A percentile compares a stretch with the other conserved stretches of the same genome.
Conservation (phyloP, 495 filamentous ascomycete genomes). For the Saxispiralis lemnorum region DNA sequence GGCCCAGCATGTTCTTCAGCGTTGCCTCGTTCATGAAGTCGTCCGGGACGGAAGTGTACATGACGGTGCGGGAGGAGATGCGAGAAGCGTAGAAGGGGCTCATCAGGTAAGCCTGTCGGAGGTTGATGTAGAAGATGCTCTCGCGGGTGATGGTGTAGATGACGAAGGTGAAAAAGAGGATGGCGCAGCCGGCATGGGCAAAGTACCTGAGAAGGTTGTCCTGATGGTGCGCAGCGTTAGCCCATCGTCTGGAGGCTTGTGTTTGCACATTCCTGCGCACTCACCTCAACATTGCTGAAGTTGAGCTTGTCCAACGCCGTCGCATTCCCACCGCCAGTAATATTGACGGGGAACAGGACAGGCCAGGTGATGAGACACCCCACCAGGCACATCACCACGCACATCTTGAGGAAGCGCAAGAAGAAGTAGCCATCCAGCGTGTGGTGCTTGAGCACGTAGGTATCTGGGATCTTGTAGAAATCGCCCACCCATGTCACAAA, state of each 20-base stretch:
- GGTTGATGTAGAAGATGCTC: conserved; percentile 83
- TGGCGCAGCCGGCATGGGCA: conserved; percentile 55
- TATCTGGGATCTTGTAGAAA: conserved; percentile 67
- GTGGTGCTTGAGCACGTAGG: conserved; percentile 72
- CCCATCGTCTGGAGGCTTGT: no score
- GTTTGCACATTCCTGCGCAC: neutral
- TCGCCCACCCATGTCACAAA: conserved; percentile 55
- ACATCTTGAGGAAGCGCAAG: conserved; percentile 27
- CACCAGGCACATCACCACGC: conserved; percentile 23
- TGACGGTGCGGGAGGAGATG: conserved; percentile 82
- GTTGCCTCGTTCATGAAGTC: conserved; percentile 55
- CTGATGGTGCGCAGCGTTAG: neutral
- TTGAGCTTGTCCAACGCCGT: conserved; percentile 63
- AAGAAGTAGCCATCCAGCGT: conserved; percentile 51
- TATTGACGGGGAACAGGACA: conserved; percentile 29
- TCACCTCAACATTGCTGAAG: conserved; percentile 45
- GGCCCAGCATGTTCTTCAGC: conserved; percentile 62
- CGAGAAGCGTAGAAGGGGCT: conserved; percentile 75
- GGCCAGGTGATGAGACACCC: conserved; percentile 29
- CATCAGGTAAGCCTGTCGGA: conserved; percentile 85
- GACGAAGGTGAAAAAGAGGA: conserved; percentile 72
- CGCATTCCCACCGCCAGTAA: conserved; percentile 33
- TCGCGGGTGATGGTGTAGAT: conserved; percentile 82
- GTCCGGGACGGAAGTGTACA: conserved; percentile 72
- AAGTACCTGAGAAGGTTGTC: conserved; percentile 43